Conservation (phyloP, 2,329 filamentous ascomycete genomes). For the Colletotrichum aenigma region DNA sequence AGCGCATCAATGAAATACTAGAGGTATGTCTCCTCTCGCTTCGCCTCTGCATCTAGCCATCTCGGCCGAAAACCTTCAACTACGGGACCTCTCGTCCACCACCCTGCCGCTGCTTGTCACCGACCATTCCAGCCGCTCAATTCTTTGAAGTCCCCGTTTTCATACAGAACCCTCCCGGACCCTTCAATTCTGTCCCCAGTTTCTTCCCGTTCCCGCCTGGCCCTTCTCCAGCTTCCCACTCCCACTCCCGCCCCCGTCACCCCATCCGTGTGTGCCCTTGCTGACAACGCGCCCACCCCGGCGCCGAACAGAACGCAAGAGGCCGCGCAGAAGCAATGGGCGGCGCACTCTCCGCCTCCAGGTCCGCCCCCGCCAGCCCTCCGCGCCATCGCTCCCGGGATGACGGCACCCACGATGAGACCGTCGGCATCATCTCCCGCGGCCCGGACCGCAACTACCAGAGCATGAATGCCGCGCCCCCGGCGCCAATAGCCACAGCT, state of each 20-base stretch:
- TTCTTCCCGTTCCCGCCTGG: not conserved
- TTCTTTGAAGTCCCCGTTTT: not conserved
- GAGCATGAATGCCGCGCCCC: constrained; percentile 30
- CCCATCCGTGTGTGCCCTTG: not conserved
- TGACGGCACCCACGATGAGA: constrained; percentile 40
- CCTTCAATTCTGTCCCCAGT: not conserved
- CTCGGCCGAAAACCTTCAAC: not conserved
- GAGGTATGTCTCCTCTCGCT: constrained; percentile 37
- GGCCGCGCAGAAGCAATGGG: constrained; percentile 47
- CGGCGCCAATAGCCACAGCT: not conserved
- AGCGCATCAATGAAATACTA: constrained; percentile 50
- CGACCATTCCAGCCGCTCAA: not conserved
- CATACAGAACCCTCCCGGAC: not conserved
- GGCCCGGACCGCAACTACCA: constrained; percentile 44
- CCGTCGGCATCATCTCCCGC: constrained; percentile 41
- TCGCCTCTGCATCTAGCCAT: not conserved
- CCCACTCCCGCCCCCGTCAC: not conserved
- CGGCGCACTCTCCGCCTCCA: constrained; percentile 22
- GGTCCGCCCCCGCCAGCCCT: constrained; percentile 21
- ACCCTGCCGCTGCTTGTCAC: not conserved
- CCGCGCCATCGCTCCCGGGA: constrained; percentile 13
- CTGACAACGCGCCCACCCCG: not conserved
- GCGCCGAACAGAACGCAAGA: constrained; percentile 39
- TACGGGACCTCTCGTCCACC: not conserved
- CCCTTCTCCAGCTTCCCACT: not conserved